Evolutionary conservation across 345 rosid species (phyloP).

Genomic region (Boechera stricta): DNA sequence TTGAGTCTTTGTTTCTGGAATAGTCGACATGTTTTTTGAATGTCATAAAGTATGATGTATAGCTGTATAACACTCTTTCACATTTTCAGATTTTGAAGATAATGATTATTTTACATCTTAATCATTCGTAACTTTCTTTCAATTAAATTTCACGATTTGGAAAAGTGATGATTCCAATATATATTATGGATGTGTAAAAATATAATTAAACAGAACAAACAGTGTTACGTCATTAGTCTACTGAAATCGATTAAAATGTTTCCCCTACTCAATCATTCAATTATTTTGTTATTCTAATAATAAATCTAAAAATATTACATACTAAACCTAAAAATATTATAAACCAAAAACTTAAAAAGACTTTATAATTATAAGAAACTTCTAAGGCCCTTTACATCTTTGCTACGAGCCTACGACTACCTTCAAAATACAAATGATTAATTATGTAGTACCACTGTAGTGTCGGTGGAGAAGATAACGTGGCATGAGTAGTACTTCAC

Average conservation of each 20-base stretch:
- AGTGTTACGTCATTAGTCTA: background rate
- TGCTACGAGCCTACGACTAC: background rate
- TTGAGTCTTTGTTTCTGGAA: too few species aligned
- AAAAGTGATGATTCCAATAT: too few species aligned
- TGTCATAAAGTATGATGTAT: background rate
- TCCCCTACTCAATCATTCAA: background rate
- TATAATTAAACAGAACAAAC: background rate
- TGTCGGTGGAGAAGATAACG: constrained; percentile 49
- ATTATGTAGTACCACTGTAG: background rate
- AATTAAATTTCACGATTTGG: too few species aligned
- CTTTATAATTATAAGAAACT: background rate
- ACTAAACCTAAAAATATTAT: background rate
- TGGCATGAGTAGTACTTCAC: constrained; percentile 38
- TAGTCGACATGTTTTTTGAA: background rate
- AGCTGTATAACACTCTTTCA: background rate
- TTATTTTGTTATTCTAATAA: background rate
- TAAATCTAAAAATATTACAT: background rate
- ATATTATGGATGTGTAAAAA: background rate
- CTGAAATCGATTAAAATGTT: background rate
- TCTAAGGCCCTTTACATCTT: background rate
- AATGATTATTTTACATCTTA: too few species aligned
- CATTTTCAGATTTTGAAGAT: background rate
- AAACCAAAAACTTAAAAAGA: background rate
- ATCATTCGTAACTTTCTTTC: too few species aligned
- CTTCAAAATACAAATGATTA: constrained; percentile 13